Evolutionary conservation across 768 basidiomycete species (phyloP).

Genomic region (Gymnopilus junonius): DNA sequence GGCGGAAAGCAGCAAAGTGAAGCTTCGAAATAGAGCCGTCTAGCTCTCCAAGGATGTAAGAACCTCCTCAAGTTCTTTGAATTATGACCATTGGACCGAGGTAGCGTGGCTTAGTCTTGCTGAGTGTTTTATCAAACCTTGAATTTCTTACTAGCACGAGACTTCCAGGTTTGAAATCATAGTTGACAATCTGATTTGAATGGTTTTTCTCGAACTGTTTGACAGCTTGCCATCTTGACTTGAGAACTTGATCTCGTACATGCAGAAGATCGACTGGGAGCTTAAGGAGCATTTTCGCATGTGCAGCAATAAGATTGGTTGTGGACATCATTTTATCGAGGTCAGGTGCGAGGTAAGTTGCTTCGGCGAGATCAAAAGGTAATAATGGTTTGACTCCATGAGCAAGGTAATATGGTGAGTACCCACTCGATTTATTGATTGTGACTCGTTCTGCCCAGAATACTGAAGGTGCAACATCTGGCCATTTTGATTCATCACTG

Average conservation of each 20-base stretch:
- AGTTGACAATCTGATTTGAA: conserved; percentile 19
- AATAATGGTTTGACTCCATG: conserved; percentile 36
- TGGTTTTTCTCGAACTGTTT: conserved; percentile 29
- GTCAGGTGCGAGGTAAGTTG: conserved; percentile 6
- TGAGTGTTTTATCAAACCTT: conserved; percentile 29
- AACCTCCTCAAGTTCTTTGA: conserved; percentile 35
- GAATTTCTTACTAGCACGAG: conserved; percentile 41
- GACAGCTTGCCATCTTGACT: conserved; percentile 13
- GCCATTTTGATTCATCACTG: conserved; percentile 37
- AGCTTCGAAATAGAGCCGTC: conserved; percentile 31
- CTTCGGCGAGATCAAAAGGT: conserved; percentile 19
- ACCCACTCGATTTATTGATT: conserved; percentile 30
- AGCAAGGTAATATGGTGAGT: conserved; percentile 38
- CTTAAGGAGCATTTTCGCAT: conserved; percentile 7
- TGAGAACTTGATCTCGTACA: conserved; percentile 3
- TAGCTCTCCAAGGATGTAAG: conserved; percentile 34
- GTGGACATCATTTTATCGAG: conserved; percentile 3
- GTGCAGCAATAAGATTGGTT: conserved; percentile 6
- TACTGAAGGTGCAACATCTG: conserved; percentile 21
- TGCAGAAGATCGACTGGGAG: conserved; percentile 3
- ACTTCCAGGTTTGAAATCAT: conserved; percentile 30
- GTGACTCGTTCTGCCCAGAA: conserved; percentile 39
- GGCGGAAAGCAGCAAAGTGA: conserved; percentile 26
- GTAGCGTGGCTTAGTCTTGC: conserved; percentile 29
- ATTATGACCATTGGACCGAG: conserved; percentile 18